Base-by-base conservation (phyloP, 2,329 filamentous ascomycete genomes). In the Chalaropsis ovoidea region DNA sequence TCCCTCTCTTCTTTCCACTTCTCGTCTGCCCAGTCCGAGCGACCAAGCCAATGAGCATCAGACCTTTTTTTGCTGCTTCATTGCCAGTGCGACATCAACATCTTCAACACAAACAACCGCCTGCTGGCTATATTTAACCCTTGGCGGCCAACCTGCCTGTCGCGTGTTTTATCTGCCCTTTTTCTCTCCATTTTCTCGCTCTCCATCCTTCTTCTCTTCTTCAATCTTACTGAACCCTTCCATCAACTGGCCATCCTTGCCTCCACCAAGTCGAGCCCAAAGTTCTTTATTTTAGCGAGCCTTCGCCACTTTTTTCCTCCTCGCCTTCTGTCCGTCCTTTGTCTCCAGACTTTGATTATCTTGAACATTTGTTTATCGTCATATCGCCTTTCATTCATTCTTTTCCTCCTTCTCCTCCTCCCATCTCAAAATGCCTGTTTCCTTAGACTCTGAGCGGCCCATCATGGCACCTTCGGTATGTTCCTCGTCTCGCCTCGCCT, bases 401-500 rank as follows among this genome's bases (percentile, higher is more conserved):
- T 22, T 11, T 52, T 19, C 45, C 22, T 42, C 17, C 17, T 11
- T 54, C 31, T 27, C 13, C 24, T 19, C 8, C 15, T 47, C 42
- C 27, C 27, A 39, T n/a, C 31, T 17, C 70, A 72, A 69, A 65
- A 85, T 85, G 82, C 80, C 81, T 72, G 73, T 78, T 68, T 85
- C 82, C n/a, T 71, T 84, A 67, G 82, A 85, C 65, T 85, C 82
- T 56, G 78, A 81, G 64, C 81, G 82, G 72, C 82, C 82, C 71
- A 85, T 85, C 73, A 84, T 85, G 82, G 81, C 81, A 67, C 79
- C 81, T 61, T 84, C 82, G 72, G 82, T 85, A 82, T 65, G 82
- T 82, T 68, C 68, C 67, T 68, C 62, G 31, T 31, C 31, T 31
- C 22, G 45, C 67, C 62, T 35, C 7, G 35, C 35, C 8, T 39